A percentile compares a stretch with the other conserved stretches of the same genome.
Conservation (phyloP, 1,139 yeast species). For the Pichia cactophila region DNA sequence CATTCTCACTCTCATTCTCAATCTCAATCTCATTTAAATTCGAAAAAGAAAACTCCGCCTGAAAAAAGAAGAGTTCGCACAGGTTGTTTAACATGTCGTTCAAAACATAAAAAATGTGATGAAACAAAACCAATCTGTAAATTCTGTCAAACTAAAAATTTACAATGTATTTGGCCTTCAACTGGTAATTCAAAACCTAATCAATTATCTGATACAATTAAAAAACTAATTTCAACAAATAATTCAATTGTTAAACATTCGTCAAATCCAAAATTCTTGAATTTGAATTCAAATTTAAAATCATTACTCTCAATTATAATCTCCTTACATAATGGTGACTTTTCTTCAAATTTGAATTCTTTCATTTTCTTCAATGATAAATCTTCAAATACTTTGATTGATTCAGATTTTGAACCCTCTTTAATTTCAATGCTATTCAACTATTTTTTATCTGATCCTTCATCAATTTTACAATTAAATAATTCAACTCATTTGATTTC, state of each 20-base stretch:
- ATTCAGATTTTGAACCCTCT: slow-evolving; percentile 9
- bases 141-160: slow-evolving; percentile 30
- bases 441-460: slow-evolving; percentile 19
- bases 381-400: slow-evolving; percentile 4
- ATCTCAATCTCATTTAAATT: background rate
- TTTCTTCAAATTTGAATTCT: slow-evolving; percentile 8
- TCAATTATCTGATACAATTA: slow-evolving; percentile 21
- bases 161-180: slow-evolving; percentile 35
- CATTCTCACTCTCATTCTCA: background rate
- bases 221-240: slow-evolving; percentile 10
- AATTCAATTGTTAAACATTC: background rate
- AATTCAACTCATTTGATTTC: slow-evolving; percentile 11
- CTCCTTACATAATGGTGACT: slow-evolving; percentile 6
- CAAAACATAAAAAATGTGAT: slow-evolving; percentile 40
- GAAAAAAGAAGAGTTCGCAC: slow-evolving; percentile 34
- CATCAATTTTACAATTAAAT: slow-evolving; percentile 9
- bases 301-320: slow-evolving; percentile 12
- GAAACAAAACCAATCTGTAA: slow-evolving; percentile 36
- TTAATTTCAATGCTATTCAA: slow-evolving; percentile 13
- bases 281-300: slow-evolving; percentile 10
- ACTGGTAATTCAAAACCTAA: slow-evolving; percentile 17
- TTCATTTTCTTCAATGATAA: slow-evolving; percentile 13
- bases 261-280: slow-evolving; percentile 4
- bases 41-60: slow-evolving; percentile 24
- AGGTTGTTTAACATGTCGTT: slow-evolving; percentile 39